Evolutionary conservation across 192 early-diverging fungal genomes (phyloP).

Genomic region (Coemansia sp.): DNA sequence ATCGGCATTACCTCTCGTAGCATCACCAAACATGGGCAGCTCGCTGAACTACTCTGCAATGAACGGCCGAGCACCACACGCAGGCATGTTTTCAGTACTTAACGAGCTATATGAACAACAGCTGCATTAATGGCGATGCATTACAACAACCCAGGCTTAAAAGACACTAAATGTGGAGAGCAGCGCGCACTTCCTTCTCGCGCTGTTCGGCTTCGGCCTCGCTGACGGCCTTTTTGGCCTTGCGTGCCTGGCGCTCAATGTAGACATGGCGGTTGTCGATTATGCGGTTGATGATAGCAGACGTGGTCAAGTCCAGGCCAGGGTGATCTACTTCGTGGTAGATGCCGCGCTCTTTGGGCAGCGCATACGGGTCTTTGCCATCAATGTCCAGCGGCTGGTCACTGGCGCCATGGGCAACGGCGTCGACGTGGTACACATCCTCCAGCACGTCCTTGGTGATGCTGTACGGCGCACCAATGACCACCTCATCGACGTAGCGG

Average conservation of each 20-base stretch:
- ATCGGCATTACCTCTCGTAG: slow-evolving; percentile 44
- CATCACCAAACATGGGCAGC: slow-evolving; percentile 35
- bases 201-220: slow-evolving; percentile 65
- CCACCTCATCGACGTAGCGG: slow-evolving; percentile 91
- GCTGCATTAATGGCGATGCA: not conserved
- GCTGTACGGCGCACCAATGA: slow-evolving; percentile 89
- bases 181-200: slow-evolving; percentile 58
- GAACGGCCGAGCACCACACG: slow-evolving; percentile 1
- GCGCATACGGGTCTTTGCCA: slow-evolving; percentile 79
- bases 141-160: not conserved
- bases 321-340: slow-evolving; percentile 80
- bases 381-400: slow-evolving; percentile 66
- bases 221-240: slow-evolving; percentile 66
- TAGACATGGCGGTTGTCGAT: slow-evolving; percentile 81
- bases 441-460: slow-evolving; percentile 82
- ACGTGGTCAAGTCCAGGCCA: slow-evolving; percentile 74
- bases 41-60: slow-evolving; percentile 8
- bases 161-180: slow-evolving; percentile 10
- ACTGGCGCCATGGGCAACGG: slow-evolving; percentile 77
- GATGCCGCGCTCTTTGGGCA: slow-evolving; percentile 78
- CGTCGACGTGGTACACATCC: slow-evolving; percentile 80
- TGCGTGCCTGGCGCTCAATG: slow-evolving; percentile 74
- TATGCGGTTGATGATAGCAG: slow-evolving; percentile 85
- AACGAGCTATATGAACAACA: slow-evolving; percentile 52
- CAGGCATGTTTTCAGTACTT: slow-evolving; percentile 37